Evolutionary conservation across 768 basidiomycete species (phyloP), one percentile per base, ranked within the genome.

Genomic region (Leccinum boreale): DNA sequence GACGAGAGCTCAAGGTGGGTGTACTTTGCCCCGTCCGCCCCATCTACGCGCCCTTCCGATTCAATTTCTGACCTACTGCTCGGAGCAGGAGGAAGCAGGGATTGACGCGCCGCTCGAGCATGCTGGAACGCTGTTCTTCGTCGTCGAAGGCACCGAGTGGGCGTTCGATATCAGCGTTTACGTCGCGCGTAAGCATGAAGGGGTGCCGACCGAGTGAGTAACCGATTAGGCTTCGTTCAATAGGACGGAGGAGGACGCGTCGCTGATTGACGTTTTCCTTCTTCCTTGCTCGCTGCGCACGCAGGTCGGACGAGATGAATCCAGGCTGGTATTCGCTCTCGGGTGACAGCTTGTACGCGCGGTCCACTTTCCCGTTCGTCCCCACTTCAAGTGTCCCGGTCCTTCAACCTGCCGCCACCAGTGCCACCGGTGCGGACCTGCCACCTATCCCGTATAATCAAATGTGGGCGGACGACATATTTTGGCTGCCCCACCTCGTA

Each of bases 291-390:
- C 17, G 17, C 5, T 26, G 17, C n/a, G 10, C 15, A 9, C 9
- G 3, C 19, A 94, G 92, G 64, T 85, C 89, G 0, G 92, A 94
- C 31, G 93, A 95, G 68, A 95, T 95, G 92, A 79, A 78, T 19
- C 93, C 93, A 0, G 68, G 84, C 65, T 95, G 92, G 92, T 93
- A 91, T 67, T 73, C 79, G 57, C 64, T 61, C 60, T 61, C 68
- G 9, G 55, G 65, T 14, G 62, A 62, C 0, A 69, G 68, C 10
- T n/a, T 69, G 17, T 50, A 64, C 29, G 59, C 52, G 53, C 52
- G 56, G 36, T n/a, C 36, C 17, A n/a, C 36, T 0, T 17, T 17
- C 36, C 17, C 36, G 17, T 39, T 17, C 36, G 17, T 39, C 8
- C 17, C 36, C 17, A 17, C 17, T 39, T 17, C 17, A 17, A 2